Percentiles rank a stretch among this genome's conserved stretches.
Evolutionary conservation across 2,329 filamentous ascomycete genomes (phyloP).

Genomic region (Thermothelomyces thermophilus): DNA sequence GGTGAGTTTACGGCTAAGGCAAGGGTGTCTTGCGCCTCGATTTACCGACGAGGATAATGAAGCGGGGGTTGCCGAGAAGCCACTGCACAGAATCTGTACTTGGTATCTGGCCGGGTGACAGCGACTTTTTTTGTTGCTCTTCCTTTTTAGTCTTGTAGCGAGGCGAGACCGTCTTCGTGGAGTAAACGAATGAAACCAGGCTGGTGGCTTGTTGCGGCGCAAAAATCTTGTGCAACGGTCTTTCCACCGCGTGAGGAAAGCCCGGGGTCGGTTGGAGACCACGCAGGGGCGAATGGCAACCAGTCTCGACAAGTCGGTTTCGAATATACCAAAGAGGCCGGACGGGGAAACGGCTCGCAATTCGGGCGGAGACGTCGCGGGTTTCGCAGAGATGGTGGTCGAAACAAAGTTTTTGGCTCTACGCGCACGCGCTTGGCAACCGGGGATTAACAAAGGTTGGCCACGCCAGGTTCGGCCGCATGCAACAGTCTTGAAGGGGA

Average conservation of each 20-base stretch:
- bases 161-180: neutral
- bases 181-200: conserved; percentile 8
- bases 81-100: neutral
- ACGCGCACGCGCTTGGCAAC: conserved; percentile 18
- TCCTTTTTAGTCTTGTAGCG: too few species aligned
- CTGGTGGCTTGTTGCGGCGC: conserved; percentile 5
- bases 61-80: neutral
- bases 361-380: conserved; percentile 10
- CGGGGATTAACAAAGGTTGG: conserved; percentile 7
- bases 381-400: conserved; percentile 11
- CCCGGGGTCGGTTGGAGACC: neutral
- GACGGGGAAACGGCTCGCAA: conserved; percentile 11
- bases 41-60: neutral
- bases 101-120: neutral
- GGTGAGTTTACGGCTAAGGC: conserved; percentile 5
- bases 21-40: neutral
- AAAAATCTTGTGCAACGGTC: conserved; percentile 12
- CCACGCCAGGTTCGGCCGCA: conserved; percentile 3
- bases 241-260: neutral
- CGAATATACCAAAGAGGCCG: conserved; percentile 4
- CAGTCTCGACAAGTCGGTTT: neutral
- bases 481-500: neutral
- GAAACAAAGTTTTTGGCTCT: conserved; percentile 18
- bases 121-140: neutral
- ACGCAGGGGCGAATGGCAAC: conserved; percentile 10